phyloP scores from a whole-genome alignment of 768 basidiomycete species.

The Mycena haematopus region DNA sequence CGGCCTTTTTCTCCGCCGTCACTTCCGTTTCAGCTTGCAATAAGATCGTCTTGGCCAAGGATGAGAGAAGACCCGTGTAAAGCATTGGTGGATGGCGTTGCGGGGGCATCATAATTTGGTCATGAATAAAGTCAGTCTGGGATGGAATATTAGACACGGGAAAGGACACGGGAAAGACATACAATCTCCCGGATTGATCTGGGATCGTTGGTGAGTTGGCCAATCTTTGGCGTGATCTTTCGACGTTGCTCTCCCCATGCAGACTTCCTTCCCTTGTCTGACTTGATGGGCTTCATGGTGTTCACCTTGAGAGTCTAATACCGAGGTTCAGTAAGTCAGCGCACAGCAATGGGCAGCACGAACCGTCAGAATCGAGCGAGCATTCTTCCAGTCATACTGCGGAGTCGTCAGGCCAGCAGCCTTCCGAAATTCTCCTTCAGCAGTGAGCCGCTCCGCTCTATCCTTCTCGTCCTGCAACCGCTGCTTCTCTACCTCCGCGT shows the following conservation, averaged over 20 bases:
- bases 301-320: conserved; percentile 67
- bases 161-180: conserved; percentile 37
- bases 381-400: conserved; percentile 69
- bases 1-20: conserved; percentile 84
- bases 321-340: conserved; percentile 15
- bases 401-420: conserved; percentile 59
- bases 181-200: conserved; percentile 70
- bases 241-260: conserved; percentile 74
- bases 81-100: conserved; percentile 45
- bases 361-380: conserved; percentile 62
- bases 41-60: conserved; percentile 87
- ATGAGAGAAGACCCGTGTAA: conserved; percentile 81
- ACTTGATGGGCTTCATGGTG: conserved; percentile 69
- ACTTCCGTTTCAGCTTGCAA: conserved; percentile 95
- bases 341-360: conserved; percentile 23
- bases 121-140: conserved; percentile 27
- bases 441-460: conserved; percentile 43
- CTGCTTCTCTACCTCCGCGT: conserved; percentile 44
- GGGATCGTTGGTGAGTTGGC: conserved; percentile 80
- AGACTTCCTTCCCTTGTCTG: conserved; percentile 56
- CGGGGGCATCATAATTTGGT: conserved; percentile 29
- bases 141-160: conserved; percentile 5
- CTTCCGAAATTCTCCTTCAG: conserved; percentile 47
- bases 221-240: conserved; percentile 85
- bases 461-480: conserved; percentile 43